Evolutionary conservation across 148 eudicot genomes (phyloP), one percentile per base, ranked within the genome.

Genomic region (Mesembryanthemum crystallinum): DNA sequence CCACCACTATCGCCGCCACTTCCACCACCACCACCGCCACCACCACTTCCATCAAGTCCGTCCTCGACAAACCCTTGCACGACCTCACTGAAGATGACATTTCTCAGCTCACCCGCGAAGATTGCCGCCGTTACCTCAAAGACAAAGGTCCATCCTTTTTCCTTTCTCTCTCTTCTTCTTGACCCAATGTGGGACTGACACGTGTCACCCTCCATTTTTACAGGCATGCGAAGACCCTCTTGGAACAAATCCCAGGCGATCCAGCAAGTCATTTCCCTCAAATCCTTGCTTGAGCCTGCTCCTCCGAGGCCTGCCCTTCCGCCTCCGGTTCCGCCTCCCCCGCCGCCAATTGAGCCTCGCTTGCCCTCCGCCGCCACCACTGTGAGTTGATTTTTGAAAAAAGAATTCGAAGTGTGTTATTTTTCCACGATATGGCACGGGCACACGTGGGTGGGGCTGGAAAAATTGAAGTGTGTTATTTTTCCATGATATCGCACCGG

Each of bases 181-280:
- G n/a, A n/a, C n/a, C 23, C 3, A 27, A 14, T 42, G 59, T 18
- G 6, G 39, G 3, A 35, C 39, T 35, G 39, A 35, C 39, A 35
- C 39, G 39, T 35, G 39, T 35, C 39, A 6, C n/a, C n/a, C n/a
- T n/a, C n/a, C n/a, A n/a, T n/a, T n/a, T n/a, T n/a, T 35, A 58
- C 76, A 92, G 97, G 98, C 27, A 94, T 94, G 98, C 80, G 98
- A 57, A 76, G 96, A 49, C 98, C 98, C 64, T 94, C 97, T 39
- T 94, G 98, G 97, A 94, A 94, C 88, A 94, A 94, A 86, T 94
- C 96, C 20, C 97, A 94, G 86, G 98, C 97, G 88, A 94, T 92
- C 79, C 98, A 94, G 77, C 97, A 94, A 69, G 98, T 94, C 4
- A 90, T 94, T 58, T 89, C 89, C 23, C 90, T 94, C 24, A 94